Percentiles rank a stretch among this genome's conserved stretches.
Conservation (phyloP, 352 stramenopile genomes). For the Globisporangium yorkense region DNA sequence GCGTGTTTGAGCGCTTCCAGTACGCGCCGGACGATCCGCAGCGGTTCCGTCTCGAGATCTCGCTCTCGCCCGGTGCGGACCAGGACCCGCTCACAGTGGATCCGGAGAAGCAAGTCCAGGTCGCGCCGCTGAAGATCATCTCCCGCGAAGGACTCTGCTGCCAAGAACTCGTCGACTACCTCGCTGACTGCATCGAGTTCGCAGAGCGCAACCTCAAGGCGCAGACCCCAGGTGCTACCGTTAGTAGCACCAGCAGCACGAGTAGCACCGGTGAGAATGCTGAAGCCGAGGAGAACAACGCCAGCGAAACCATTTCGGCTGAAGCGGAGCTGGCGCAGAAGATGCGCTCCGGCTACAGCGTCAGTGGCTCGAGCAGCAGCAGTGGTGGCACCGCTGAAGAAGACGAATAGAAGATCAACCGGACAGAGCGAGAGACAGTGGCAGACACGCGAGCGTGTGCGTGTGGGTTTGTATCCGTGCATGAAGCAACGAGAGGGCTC, state of each 20-base stretch:
- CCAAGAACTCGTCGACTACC: slow-evolving; percentile 83
- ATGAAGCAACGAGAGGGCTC: not conserved
- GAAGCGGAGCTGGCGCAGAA: slow-evolving; percentile 18
- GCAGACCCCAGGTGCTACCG: slow-evolving; percentile 22
- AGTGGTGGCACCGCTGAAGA: slow-evolving; percentile 24
- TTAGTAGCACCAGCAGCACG: slow-evolving; percentile 22
- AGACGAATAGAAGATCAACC: slow-evolving; percentile 6
- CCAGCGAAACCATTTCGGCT: slow-evolving; percentile 1
- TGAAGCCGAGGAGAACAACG: slow-evolving; percentile 20
- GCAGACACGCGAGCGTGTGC: not conserved
- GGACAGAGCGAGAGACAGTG: not conserved
- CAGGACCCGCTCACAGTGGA: slow-evolving; percentile 63
- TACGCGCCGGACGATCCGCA: slow-evolving; percentile 57
- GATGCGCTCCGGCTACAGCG: slow-evolving; percentile 40
- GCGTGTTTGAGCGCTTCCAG: slow-evolving; percentile 95
- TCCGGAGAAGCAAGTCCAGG: slow-evolving; percentile 51
- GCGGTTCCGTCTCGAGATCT: slow-evolving; percentile 82
- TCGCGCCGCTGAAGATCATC: slow-evolving; percentile 79
- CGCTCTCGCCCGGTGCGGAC: slow-evolving; percentile 73
- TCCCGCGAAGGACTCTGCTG: slow-evolving; percentile 76
- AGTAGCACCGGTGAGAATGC: slow-evolving; percentile 13
- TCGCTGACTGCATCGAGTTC: slow-evolving; percentile 68
- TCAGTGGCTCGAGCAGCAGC: slow-evolving; percentile 57
- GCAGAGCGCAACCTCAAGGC: slow-evolving; percentile 55
- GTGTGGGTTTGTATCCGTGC: not conserved